Evolutionary conservation across 768 basidiomycete species (phyloP), one percentile per base, ranked within the genome.

Genomic region (Collybia mongolica): DNA sequence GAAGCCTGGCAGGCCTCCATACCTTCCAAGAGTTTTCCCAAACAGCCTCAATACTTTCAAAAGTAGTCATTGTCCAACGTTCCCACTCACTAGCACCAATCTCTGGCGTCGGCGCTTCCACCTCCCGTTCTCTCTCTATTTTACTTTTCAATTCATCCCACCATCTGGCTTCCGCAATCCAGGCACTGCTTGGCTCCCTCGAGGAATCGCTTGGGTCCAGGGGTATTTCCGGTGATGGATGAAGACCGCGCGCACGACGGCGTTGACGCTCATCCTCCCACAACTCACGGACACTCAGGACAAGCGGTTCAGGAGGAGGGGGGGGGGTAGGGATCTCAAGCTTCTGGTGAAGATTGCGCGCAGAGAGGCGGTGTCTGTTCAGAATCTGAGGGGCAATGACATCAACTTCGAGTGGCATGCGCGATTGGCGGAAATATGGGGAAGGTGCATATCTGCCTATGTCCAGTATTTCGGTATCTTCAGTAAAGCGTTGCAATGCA

Each of bases 201-300:
- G 77, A 80, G 6, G 79, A 76, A 53, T 81, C 86, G 59, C 83
- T 88, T 45, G 76, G 78, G 63, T 88, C 86, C 28, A 81, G 66
- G 12, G 92, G 90, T 49, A 93, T 73, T 38, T 80, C 80, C 11
- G 89, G 88, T 15, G 88, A 81, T 5, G 93, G 84, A 52, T 80
- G 62, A 28, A 94, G 74, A 1, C 93, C 93, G 28, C 76, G 79
- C 3, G 74, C 75, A 20, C 67, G 65, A 17, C 95, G 77, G 7
- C 93, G 81, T 9, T 76, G 75, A n/a, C 89, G 82, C 69, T 99
- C 96, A 59, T 98, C 94, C 44, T 95, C 91, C 96, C 96, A 99
- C 2, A 98, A 75, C 68, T 98, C 96, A 54, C 90, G 84, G 40
- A 98, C 89, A 60, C 92, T 86, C 37, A 85, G 74, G 5, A 99